phyloP scores from a whole-genome alignment of 1,284 basidiomycete species.

The Heterobasidion occidentale region DNA sequence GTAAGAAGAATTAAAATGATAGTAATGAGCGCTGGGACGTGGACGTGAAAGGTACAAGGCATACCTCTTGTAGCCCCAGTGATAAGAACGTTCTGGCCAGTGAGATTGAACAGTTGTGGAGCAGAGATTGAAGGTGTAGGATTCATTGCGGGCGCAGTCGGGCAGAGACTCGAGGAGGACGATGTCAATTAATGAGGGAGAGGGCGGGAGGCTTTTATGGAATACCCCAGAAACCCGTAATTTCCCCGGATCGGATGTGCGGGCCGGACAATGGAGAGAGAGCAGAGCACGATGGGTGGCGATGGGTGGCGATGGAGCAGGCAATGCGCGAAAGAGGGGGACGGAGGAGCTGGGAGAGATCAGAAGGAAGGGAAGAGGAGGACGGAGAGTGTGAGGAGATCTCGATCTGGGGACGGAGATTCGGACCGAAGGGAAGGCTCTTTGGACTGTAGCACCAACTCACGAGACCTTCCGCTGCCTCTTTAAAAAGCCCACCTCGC shows the following conservation, averaged over 20 bases:
- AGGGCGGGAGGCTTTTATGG: constrained; percentile 1
- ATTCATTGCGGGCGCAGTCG: constrained; percentile 25
- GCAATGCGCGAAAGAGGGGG: neutral
- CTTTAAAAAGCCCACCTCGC: constrained; percentile 17
- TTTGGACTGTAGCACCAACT: neutral
- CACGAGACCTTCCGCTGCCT: constrained; percentile 8
- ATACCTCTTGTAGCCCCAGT: constrained; percentile 64
- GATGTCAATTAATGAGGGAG: neutral
- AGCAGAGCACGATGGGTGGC: neutral
- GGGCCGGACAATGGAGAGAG: constrained; percentile 8
- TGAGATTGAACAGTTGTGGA: constrained; percentile 52
- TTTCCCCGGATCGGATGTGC: constrained; percentile 21
- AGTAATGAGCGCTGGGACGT: constrained; percentile 11
- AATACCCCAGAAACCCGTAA: constrained; percentile 12
- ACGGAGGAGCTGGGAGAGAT: neutral
- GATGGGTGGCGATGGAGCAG: neutral
- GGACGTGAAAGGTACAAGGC: constrained; percentile 4
- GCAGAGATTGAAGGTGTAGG: constrained; percentile 35
- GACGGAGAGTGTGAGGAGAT: neutral
- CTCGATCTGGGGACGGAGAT: constrained; percentile 6
- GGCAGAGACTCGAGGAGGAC: neutral
- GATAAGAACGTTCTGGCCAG: constrained; percentile 55
- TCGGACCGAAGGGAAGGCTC: constrained; percentile 9
- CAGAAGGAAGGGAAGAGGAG: neutral
- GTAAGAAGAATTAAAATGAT: constrained; percentile 9